These are phyloP conservation scores for Hypoxylon crocopeplum DNA, from an alignment of 495 filamentous ascomycete genomes.

Conservation along the genomic window DNA sequence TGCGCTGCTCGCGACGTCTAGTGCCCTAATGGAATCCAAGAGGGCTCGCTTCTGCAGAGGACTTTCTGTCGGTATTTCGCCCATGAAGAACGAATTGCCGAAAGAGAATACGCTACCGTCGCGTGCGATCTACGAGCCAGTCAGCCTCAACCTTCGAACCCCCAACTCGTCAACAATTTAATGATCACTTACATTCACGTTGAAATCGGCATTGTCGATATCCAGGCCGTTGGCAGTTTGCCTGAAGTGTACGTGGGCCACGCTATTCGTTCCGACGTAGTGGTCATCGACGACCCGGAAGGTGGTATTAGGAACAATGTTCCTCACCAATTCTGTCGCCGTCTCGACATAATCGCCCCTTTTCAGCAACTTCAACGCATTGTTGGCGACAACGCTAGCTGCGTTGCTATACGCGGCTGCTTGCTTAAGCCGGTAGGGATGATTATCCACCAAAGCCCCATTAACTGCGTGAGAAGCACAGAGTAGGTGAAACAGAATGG, in stretches of 20 bases:
- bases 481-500: not conserved
- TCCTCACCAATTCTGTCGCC: conserved; percentile 27
- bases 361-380: conserved; percentile 14
- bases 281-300: conserved; percentile 44
- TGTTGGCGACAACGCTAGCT: conserved; percentile 6
- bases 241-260: conserved; percentile 52
- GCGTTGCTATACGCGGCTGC: conserved; percentile 8
- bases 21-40: conserved; percentile 27
- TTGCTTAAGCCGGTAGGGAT: not conserved
- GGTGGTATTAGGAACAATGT: conserved; percentile 23
- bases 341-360: conserved; percentile 23
- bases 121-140: conserved; percentile 28
- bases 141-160: not conserved
- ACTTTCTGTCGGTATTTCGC: conserved; percentile 14
- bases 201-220: conserved; percentile 56
- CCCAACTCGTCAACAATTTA: not conserved
- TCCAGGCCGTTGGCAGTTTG: conserved; percentile 55
- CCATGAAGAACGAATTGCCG: conserved; percentile 39
- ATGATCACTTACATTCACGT: conserved; percentile 50
- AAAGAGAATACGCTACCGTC: conserved; percentile 43
- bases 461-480: not conserved
- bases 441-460: not conserved
- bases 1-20: conserved; percentile 23
- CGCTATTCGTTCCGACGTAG: conserved; percentile 48
- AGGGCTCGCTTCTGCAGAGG: conserved; percentile 27